These are phyloP conservation scores for Umbelopsis ramanniana DNA, from an alignment of 192 early-diverging fungal genomes.

Conservation along the genomic window DNA sequence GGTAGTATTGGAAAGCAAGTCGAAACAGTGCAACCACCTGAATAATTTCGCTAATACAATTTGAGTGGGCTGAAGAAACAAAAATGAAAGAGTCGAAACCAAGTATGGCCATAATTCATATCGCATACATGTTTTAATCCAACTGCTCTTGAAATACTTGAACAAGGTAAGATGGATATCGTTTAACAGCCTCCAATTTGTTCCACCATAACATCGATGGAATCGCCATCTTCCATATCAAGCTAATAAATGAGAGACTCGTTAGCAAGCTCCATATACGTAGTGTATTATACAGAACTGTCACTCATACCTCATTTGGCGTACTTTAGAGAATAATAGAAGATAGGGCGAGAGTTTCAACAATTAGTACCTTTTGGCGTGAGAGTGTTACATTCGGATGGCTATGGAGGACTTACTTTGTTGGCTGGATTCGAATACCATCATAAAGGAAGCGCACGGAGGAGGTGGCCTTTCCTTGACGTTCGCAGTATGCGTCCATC, in stretches of 20 bases:
- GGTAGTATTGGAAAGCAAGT: no score
- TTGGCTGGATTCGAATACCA: conserved; percentile 79
- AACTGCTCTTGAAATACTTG: not conserved
- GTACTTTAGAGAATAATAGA: conserved; percentile 56
- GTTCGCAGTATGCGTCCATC: conserved; percentile 92
- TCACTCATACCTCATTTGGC: conserved; percentile 73
- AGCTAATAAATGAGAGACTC: conserved; percentile 55
- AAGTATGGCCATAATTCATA: not conserved
- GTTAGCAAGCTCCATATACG: not conserved
- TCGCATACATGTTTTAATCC: not conserved
- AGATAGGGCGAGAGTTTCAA: not conserved
- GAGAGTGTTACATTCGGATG: not conserved
- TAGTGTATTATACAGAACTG: not conserved
- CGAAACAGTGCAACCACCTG: no score
- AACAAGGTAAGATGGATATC: not conserved
- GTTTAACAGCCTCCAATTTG: conserved; percentile 77
- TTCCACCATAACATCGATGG: conserved; percentile 94
- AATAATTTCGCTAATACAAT: no score
- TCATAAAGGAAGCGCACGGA: conserved; percentile 94
- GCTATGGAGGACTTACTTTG: conserved; percentile 19
- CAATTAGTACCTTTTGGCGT: not conserved
- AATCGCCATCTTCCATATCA: conserved; percentile 94
- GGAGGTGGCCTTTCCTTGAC: conserved; percentile 77
- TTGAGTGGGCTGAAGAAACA: no score
- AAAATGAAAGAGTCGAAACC: no score